Evolutionary conservation across 192 early-diverging fungal species (phyloP), one percentile per base, ranked within the genome.

Genomic region (Geosiphon pyriformis): DNA sequence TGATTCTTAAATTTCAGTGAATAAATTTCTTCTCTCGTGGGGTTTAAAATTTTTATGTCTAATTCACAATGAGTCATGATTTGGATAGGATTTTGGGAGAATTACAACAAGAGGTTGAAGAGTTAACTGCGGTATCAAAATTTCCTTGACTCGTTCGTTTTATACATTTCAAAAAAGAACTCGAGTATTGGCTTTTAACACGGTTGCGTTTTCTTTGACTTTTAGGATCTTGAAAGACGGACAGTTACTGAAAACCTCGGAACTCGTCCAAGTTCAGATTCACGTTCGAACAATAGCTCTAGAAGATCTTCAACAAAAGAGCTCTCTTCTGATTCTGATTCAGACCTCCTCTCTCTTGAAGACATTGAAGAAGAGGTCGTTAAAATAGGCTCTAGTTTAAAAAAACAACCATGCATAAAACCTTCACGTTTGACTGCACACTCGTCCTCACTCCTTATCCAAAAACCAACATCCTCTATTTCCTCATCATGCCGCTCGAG

Each of bases 51-150:
- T n/a, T 42, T 42, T 42, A 10, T 42, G 37, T 42, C 6, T 42
- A 42, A 42, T 10, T 10, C 6, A 15, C 6, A 15, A 42, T 42
- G 37, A 42, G 15, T 42, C 6, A 42, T 15, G 53, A 55, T 55
- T 55, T 55, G 27, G 53, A 55, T 55, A 55, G 27, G 27, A 55
- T 55, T 27, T 23, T 55, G 18, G 53, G 53, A 26, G 53, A 55
- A 55, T 55, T 55, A 23, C 53, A 55, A 55, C 53, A 26, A 29
- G 53, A 55, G 27, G 53, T 55, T 11, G 53, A 55, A 2, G 53
- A 55, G 27, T 23, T 55, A 12, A 55, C 53, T 55, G 53, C 53
- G 12, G 53, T 55, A 55, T 20, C 18, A 55, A 54, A 12, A 54
- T 12, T 54, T 12, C 17, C 17, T 49, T n/a, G 48, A 15, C 48